Base-by-base conservation (phyloP, 2,329 filamentous ascomycete species). In the Pseudocercospora musae region DNA sequence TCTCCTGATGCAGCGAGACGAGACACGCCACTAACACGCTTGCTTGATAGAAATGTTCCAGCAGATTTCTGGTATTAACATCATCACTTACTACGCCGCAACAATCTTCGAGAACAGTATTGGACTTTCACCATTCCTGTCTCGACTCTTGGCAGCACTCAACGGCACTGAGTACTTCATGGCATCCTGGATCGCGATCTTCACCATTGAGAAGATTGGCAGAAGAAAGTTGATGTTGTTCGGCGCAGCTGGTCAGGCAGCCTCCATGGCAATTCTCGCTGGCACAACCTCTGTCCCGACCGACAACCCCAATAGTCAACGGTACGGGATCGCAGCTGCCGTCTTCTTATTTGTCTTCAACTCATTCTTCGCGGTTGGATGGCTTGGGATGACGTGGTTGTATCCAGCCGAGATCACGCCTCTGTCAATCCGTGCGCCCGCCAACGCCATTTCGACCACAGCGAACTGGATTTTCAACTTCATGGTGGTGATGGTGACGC, bases 171-270 rank as follows among this genome's bases (percentile, higher is more conserved):
- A 83, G 63, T 84, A 84, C 69, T 84, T 84, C 67, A 58, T 82
- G 33, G 73, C 73, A 2, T 84, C 81, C 2, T 78, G 78, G 71
- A 70, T 84, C 23, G 79, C 81, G 2, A 78, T 84, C 44, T 82
- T 82, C 65, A 79, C 79, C 7, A 79, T 83, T 62, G 81, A 83
- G 65, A 77, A 75, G 46, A 75, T 82, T 56, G 81, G 81, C 18
- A 78, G 89, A 25, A 83, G 89, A 13, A 84, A 85, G 70, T 82
- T 92, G 64, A 91, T 92, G 87, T 77, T 92, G 15, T 85, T 90
- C 65, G 89, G 89, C 58, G 85, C 86, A 1, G 57, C 57, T 23
- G 69, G 70, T 20, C 68, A 69, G 60, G 61, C 63, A 6, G 21
- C 57, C 5, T 75, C 70, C 0, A 75, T 74, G 73, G 68, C 67